Conservation (phyloP, 495 filamentous ascomycete species). For the Baudoinia panamericana region DNA sequence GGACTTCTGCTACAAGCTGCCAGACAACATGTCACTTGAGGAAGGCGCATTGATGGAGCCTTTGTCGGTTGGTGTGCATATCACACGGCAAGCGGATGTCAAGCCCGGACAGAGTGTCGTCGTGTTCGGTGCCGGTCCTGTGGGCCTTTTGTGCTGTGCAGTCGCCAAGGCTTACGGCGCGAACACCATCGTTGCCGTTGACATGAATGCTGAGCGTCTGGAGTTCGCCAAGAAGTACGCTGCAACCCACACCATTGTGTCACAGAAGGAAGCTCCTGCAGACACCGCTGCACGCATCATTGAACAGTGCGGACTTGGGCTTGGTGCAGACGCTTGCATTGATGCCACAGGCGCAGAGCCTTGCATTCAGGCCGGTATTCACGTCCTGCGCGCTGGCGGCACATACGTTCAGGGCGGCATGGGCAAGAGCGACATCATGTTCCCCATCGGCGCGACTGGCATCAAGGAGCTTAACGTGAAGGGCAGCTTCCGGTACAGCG, state of each 20-base stretch:
- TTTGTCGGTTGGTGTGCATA: slow-evolving; percentile 70
- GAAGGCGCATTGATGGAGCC: slow-evolving; percentile 85
- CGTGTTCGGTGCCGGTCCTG: slow-evolving; percentile 75
- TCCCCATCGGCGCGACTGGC: slow-evolving; percentile 71
- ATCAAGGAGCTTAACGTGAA: slow-evolving; percentile 70
- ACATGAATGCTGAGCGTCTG: slow-evolving; percentile 57
- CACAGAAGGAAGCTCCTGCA: slow-evolving; percentile 39
- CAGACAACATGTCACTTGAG: slow-evolving; percentile 51
- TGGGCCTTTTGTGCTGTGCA: slow-evolving; percentile 68
- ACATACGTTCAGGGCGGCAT: slow-evolving; percentile 78
- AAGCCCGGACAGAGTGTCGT: slow-evolving; percentile 59
- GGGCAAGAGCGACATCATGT: slow-evolving; percentile 60
- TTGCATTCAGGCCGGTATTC: slow-evolving; percentile 60
- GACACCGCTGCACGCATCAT: slow-evolving; percentile 51
- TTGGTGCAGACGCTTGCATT: slow-evolving; percentile 64
- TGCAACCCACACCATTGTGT: slow-evolving; percentile 53
- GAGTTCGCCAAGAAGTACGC: slow-evolving; percentile 55
- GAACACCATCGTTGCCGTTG: slow-evolving; percentile 55
- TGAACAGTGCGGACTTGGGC: slow-evolving; percentile 36
- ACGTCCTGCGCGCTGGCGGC: slow-evolving; percentile 57
- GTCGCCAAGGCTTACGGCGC: slow-evolving; percentile 73
- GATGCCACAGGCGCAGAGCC: slow-evolving; percentile 73
- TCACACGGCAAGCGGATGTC: slow-evolving; percentile 53
- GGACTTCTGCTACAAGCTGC: slow-evolving; percentile 76
- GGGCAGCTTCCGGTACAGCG: slow-evolving; percentile 72